Evolutionary conservation across 495 filamentous ascomycete genomes (phyloP).

Genomic region (Aspergillus asperescens): DNA sequence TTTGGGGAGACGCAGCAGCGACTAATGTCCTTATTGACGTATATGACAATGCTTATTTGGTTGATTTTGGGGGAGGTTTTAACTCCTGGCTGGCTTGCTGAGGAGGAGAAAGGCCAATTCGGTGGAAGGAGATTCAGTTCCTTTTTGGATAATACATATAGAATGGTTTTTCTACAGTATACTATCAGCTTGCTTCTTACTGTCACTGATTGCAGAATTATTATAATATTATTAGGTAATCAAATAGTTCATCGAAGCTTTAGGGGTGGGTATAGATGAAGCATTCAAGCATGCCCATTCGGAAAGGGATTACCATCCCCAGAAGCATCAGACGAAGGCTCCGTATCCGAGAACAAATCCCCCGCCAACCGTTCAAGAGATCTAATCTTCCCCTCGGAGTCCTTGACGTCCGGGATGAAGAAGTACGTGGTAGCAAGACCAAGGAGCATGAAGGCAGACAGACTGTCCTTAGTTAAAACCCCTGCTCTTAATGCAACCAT

Average conservation of each 20-base stretch:
- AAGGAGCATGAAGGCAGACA: conserved; percentile 11
- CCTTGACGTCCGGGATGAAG: conserved; percentile 7
- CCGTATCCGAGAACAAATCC: conserved; percentile 2
- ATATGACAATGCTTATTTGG: background rate
- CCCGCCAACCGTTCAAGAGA: conserved; percentile 10
- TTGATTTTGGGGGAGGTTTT: background rate
- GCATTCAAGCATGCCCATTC: too few species aligned
- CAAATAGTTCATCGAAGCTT: too few species aligned
- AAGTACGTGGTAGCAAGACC: conserved; percentile 10
- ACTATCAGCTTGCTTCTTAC: too few species aligned
- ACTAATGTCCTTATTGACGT: background rate
- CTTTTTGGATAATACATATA: too few species aligned
- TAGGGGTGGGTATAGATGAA: too few species aligned
- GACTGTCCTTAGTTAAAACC: background rate
- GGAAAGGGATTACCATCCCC: too few species aligned
- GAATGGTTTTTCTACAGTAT: too few species aligned
- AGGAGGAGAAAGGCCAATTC: background rate
- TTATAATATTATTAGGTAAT: too few species aligned
- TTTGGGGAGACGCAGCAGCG: background rate
- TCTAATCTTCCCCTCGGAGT: conserved; percentile 9
- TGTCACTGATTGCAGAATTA: too few species aligned
- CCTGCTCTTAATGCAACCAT: too few species aligned
- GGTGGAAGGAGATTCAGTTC: background rate
- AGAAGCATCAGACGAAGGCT: background rate
- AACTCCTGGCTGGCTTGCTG: background rate